Conservation (phyloP, 2,329 filamentous ascomycete genomes). For the Colletotrichum salicis region DNA sequence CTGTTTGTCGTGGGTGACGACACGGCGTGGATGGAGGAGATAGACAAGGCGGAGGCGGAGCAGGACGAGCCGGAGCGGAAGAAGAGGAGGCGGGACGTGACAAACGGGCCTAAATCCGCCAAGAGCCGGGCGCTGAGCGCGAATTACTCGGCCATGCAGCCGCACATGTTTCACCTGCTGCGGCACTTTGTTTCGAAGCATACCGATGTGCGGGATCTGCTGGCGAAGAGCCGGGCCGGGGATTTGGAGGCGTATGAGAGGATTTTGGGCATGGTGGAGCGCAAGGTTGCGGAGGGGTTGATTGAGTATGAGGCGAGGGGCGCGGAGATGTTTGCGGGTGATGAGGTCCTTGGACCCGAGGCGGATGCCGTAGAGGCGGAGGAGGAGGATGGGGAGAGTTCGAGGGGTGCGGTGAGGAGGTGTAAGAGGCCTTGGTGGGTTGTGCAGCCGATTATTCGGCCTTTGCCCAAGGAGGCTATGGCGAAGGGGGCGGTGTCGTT, state of each 20-base stretch:
- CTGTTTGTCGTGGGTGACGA: conserved; percentile 77
- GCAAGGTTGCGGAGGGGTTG: conserved; percentile 77
- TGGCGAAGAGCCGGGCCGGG: conserved; percentile 75
- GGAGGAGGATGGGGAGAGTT: conserved; percentile 64
- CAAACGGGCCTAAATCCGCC: conserved; percentile 34
- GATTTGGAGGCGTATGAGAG: conserved; percentile 82
- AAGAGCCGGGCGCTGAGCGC: conserved; percentile 66
- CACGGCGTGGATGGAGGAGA: conserved; percentile 55
- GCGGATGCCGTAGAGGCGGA: conserved; percentile 40
- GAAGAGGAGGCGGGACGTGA: conserved; percentile 56
- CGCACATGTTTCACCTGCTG: conserved; percentile 92
- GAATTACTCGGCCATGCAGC: conserved; percentile 85
- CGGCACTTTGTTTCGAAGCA: conserved; percentile 83
- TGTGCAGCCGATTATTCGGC: conserved; percentile 86
- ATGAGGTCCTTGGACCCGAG: conserved; percentile 39
- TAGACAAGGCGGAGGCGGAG: conserved; percentile 41
- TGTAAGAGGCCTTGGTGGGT: conserved; percentile 91
- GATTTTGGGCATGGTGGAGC: conserved; percentile 80
- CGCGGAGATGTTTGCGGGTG: conserved; percentile 60
- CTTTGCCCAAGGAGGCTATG: conserved; percentile 86
- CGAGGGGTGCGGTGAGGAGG: conserved; percentile 73
- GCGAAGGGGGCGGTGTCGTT: conserved; percentile 80
- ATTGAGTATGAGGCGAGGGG: conserved; percentile 70
- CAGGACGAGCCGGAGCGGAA: conserved; percentile 63
- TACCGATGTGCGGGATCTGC: conserved; percentile 85